phyloP scores from a whole-genome alignment of 768 basidiomycete species.

The Clathrus columnatus region DNA sequence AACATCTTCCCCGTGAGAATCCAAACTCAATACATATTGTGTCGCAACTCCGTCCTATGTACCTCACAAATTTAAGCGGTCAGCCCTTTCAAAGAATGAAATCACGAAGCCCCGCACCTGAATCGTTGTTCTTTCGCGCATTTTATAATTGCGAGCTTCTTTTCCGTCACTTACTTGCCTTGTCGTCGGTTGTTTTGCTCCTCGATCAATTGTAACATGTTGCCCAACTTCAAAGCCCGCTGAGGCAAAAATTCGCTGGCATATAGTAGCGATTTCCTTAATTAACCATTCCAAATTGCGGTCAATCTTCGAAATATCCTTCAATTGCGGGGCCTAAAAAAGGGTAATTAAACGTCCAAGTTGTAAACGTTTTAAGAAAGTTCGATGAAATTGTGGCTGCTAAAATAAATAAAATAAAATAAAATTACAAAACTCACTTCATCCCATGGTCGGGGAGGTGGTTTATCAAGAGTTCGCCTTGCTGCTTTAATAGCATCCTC shows the following conservation, averaged over 20 bases:
- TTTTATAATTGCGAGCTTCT: background rate
- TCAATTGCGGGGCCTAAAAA: background rate
- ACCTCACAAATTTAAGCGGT: background rate
- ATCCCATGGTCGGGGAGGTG: constrained; percentile 40
- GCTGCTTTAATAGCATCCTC: constrained; percentile 39
- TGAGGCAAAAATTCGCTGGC: background rate
- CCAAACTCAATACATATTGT: constrained; percentile 5
- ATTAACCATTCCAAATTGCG: constrained; percentile 6
- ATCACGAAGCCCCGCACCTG: constrained; percentile 2
- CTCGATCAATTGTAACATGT: background rate
- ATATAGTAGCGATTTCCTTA: constrained; percentile 1
- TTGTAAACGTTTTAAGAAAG: background rate
- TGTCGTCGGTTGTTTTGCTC: background rate
- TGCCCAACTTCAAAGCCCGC: constrained; percentile 1
- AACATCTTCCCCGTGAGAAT: background rate
- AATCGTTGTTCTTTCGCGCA: constrained; percentile 6
- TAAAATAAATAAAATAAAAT: background rate
- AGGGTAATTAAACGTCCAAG: background rate
- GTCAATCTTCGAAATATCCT: background rate
- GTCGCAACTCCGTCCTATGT: constrained; percentile 9
- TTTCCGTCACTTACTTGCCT: background rate
- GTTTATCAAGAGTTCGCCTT: constrained; percentile 38
- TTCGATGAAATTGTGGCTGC: background rate
- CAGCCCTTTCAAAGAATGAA: background rate
- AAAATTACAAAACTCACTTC: constrained; percentile 34